A percentile compares a stretch with the other conserved stretches of the same genome.
Evolutionary conservation across 257 asterid species (phyloP).

Genomic region (Fraxinus anomala): DNA sequence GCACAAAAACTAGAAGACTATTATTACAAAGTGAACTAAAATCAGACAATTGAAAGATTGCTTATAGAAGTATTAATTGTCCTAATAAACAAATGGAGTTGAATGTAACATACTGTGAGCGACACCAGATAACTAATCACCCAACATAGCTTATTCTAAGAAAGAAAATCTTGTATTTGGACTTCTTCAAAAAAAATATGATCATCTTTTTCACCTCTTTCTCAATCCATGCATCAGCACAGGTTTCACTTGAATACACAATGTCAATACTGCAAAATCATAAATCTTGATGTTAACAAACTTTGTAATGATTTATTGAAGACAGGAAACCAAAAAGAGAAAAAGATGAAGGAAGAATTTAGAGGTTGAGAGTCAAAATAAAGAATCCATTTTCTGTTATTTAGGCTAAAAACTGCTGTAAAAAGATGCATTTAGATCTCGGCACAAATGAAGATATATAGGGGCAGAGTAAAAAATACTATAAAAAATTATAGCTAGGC

Average conservation of each 20-base stretch:
- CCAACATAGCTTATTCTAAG: not conserved
- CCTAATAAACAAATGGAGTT: not conserved
- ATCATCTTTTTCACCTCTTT: slow-evolving; percentile 68
- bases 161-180: not conserved
- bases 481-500: not conserved
- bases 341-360: slow-evolving; percentile 14
- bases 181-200: not conserved
- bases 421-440: not conserved
- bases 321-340: slow-evolving; percentile 17
- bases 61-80: not conserved
- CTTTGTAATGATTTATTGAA: slow-evolving; percentile 17
- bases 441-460: not conserved
- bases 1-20: not conserved
- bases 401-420: not conserved
- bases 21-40: not conserved
- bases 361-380: not conserved
- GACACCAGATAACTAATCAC: not conserved
- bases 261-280: slow-evolving; percentile 71
- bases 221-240: slow-evolving; percentile 99
- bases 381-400: not conserved
- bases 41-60: not conserved
- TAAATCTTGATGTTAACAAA: slow-evolving; percentile 26
- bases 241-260: slow-evolving; percentile 76
- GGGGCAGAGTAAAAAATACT: not conserved
- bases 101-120: not conserved